Percentiles rank a stretch among this genome's conserved stretches.
Evolutionary conservation across 1,284 basidiomycete genomes (phyloP).

Genomic region (Leccinum laetum): DNA sequence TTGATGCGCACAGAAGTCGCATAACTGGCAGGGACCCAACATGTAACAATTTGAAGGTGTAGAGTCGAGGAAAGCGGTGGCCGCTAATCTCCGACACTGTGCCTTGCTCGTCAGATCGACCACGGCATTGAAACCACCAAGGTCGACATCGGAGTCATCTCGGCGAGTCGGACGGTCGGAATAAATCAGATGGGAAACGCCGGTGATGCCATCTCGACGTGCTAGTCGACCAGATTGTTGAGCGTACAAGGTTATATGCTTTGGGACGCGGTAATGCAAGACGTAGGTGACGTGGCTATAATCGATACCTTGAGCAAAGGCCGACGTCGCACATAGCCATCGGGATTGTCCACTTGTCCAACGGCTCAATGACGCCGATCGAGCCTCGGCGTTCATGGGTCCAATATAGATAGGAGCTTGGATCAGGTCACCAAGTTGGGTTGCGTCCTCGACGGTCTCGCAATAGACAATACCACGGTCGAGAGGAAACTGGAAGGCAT

Average conservation of each 20-base stretch:
- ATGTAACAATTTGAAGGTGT: not conserved
- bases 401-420: constrained; percentile 1
- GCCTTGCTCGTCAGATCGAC: not conserved
- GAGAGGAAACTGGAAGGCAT: not conserved
- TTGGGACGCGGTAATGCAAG: constrained; percentile 3
- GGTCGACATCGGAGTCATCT: not conserved
- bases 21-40: not conserved
- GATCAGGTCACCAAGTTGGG: not conserved
- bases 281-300: constrained; percentile 11
- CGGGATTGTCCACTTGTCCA: not conserved
- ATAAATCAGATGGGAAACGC: constrained; percentile 3
- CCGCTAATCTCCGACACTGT: not conserved
- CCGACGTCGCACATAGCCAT: constrained; percentile 4
- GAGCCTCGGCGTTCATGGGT: not conserved
- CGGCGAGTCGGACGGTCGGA: not conserved
- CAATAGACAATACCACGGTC: constrained; percentile 3
- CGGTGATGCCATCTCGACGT: not conserved
- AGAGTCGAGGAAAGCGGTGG: not conserved
- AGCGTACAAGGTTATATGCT: constrained; percentile 5
- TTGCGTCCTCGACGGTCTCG: constrained; percentile 4
- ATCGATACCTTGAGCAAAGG: constrained; percentile 10
- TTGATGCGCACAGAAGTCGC: constrained; percentile 1
- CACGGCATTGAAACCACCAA: constrained; percentile 3
- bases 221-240: constrained; percentile 11
- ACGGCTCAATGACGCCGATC: not conserved